These are phyloP conservation scores for Magnolia sinica DNA, from an alignment of 164 flowering plant species.

Conservation along the genomic window DNA sequence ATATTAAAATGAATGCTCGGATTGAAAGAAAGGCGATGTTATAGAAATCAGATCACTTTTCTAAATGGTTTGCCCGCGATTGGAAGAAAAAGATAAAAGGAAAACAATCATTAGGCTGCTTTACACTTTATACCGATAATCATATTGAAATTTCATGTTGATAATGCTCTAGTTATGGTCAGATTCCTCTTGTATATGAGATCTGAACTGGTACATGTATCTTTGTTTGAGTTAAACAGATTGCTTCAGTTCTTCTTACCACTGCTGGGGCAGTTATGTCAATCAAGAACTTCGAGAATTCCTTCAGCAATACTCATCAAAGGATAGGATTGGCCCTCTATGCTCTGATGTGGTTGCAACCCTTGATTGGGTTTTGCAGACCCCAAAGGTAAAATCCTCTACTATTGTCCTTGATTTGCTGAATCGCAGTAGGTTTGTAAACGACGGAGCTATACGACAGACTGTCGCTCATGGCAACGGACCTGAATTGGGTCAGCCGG, in stretches of 20 bases:
- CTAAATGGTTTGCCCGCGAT: neutral
- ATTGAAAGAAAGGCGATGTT: constrained; percentile 15
- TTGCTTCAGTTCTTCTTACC: constrained; percentile 51
- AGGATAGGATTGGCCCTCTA: constrained; percentile 76
- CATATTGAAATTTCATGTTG: neutral
- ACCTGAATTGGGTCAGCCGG: too few species aligned
- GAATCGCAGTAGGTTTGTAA: neutral
- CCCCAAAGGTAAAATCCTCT: constrained; percentile 49
- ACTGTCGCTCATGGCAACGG: too few species aligned
- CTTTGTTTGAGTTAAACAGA: constrained; percentile 32
- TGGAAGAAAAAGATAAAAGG: neutral
- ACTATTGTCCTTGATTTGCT: neutral
- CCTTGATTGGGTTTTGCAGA: constrained; percentile 55
- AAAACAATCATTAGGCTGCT: neutral
- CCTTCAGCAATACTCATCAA: constrained; percentile 73
- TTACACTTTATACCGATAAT: neutral
- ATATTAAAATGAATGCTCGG: constrained; percentile 25
- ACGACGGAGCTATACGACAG: too few species aligned
- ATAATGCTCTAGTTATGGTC: neutral
- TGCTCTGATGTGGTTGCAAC: constrained; percentile 63
- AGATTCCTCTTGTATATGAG: neutral
- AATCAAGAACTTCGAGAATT: constrained; percentile 62
- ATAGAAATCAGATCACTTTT: neutral
- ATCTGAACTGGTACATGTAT: constrained; percentile 1
- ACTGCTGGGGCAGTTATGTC: constrained; percentile 77